Percentiles rank a stretch among this genome's conserved stretches.
Conservation (phyloP, 257 asterid species). For the Solanum ahanhuiri region DNA sequence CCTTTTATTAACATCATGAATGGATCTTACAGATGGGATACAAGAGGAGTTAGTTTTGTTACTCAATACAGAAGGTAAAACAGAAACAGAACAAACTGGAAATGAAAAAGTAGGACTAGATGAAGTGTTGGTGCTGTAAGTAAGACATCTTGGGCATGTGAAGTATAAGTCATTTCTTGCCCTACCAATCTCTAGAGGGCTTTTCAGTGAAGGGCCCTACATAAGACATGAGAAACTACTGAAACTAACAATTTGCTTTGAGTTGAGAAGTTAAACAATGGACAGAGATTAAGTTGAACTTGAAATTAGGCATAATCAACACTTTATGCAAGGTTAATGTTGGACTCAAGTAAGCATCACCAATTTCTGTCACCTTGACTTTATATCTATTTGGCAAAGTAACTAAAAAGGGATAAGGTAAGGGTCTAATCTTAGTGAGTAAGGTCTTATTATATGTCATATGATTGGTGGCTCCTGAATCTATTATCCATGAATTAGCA, state of each 20-base stretch:
- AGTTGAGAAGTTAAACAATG: neutral
- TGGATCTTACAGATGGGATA: no score
- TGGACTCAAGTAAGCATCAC: neutral
- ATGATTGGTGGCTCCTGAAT: neutral
- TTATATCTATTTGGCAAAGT: no score
- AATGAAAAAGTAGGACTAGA: accelerated
- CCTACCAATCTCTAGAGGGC: neutral
- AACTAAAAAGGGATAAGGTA: neutral
- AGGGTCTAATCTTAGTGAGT: neutral
- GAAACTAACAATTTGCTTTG: neutral
- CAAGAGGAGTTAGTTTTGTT: no score
- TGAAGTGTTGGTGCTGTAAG: no score
- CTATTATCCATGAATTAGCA: neutral
- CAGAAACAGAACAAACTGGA: no score
- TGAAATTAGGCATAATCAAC: neutral
- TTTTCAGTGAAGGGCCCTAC: neutral
- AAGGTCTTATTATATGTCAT: no score
- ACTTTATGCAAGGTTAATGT: neutral
- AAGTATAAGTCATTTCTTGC: neutral
- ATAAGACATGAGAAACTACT: neutral
- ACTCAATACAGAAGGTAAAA: no score
- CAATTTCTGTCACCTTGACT: neutral
- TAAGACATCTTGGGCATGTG: no score
- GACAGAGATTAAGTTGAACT: no score
- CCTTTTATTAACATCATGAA: accelerated